Percentiles rank a stretch among this genome's conserved stretches.
Evolutionary conservation across 2,329 filamentous ascomycete species (phyloP).

Genomic region (Trichoderma semiorbis): DNA sequence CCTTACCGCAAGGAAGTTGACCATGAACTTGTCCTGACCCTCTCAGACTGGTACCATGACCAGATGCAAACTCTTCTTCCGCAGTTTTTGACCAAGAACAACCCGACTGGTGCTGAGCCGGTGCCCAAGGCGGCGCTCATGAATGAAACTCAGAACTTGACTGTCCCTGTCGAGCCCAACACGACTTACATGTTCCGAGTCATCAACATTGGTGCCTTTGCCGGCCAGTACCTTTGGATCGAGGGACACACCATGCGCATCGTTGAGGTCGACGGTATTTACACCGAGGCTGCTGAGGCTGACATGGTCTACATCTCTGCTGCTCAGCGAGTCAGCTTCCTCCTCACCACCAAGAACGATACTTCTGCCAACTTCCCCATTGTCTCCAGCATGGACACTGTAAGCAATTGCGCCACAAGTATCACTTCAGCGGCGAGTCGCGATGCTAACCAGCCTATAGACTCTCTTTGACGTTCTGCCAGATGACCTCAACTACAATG

Average conservation of each 20-base stretch:
- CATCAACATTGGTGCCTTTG: constrained; percentile 71
- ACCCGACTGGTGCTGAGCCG: constrained; percentile 59
- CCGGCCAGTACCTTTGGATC: constrained; percentile 63
- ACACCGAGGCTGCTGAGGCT: constrained; percentile 57
- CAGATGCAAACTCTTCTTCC: constrained; percentile 47
- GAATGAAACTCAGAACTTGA: constrained; percentile 65
- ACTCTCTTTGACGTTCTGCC: constrained; percentile 68
- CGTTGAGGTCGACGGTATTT: constrained; percentile 71
- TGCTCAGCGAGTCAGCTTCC: constrained; percentile 63
- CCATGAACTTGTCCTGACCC: constrained; percentile 60
- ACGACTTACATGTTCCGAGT: constrained; percentile 72
- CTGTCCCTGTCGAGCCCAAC: constrained; percentile 57
- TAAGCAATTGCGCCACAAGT: constrained; percentile 29
- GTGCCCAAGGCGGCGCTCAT: constrained; percentile 66
- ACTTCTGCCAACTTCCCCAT: constrained; percentile 64
- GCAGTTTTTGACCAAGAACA: constrained; percentile 50
- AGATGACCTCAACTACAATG: constrained; percentile 62
- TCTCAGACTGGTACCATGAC: constrained; percentile 70
- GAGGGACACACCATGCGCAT: constrained; percentile 65
- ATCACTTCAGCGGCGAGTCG: neutral
- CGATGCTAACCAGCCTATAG: constrained; percentile 30
- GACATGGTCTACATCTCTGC: constrained; percentile 63
- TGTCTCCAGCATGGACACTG: constrained; percentile 66
- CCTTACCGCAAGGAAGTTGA: constrained; percentile 58
- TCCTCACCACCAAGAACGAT: constrained; percentile 61